Evolutionary conservation across 1,139 yeast species (phyloP).

Genomic region (Scheffersomyces cryptocercus): DNA sequence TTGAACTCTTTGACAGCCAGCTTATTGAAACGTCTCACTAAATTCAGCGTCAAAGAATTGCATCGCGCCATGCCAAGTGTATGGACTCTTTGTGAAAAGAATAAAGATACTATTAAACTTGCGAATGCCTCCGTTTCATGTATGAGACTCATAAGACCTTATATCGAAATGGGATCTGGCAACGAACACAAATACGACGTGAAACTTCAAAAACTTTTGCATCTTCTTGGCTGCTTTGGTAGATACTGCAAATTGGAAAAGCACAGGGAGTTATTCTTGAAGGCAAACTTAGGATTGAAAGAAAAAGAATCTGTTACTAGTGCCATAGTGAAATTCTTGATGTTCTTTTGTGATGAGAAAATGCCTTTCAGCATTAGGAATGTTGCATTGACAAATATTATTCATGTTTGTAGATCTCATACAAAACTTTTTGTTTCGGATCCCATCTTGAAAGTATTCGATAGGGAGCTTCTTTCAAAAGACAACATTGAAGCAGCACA

Average conservation of each 20-base stretch:
- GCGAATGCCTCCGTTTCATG: conserved; percentile 65
- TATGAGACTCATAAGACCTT: conserved; percentile 48
- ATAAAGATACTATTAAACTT: conserved; percentile 48
- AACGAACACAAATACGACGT: conserved; percentile 32
- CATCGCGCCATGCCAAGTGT: conserved; percentile 70
- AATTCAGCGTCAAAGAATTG: conserved; percentile 56
- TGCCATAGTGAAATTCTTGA: conserved; percentile 54
- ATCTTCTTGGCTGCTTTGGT: conserved; percentile 70
- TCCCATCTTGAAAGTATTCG: conserved; percentile 54
- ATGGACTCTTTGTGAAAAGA: conserved; percentile 53
- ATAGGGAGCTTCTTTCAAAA: conserved; percentile 43
- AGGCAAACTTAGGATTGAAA: conserved; percentile 42
- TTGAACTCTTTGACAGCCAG: conserved; percentile 51
- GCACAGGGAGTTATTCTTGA: conserved; percentile 40
- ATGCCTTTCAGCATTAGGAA: conserved; percentile 34
- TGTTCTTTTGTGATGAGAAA: conserved; percentile 47
- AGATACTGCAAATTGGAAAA: conserved; percentile 61
- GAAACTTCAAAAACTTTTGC: conserved; percentile 57
- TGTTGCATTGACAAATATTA: conserved; percentile 56
- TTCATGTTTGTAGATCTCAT: conserved; percentile 58
- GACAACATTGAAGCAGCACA: conserved; percentile 37
- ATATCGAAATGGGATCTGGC: conserved; percentile 19
- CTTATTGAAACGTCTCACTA: conserved; percentile 57
- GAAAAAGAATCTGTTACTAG: conserved; percentile 56
- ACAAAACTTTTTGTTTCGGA: conserved; percentile 63